Evolutionary conservation across 2,329 filamentous ascomycete genomes (phyloP), one percentile per base, ranked within the genome.

Genomic region (Graphilbum fragrans): DNA sequence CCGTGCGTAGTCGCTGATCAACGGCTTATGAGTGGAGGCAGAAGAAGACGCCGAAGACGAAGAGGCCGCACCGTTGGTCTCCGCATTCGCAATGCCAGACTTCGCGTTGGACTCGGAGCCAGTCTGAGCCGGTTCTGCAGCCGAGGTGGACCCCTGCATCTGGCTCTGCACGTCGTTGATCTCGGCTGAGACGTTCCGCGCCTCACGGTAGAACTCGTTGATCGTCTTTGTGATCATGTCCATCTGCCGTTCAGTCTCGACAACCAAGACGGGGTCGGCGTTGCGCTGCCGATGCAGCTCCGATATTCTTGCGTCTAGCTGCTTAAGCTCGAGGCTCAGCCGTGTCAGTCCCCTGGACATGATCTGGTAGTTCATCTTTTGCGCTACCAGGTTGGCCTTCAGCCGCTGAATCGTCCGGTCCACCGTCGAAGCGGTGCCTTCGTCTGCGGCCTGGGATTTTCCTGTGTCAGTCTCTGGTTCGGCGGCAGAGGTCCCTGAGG

Each of bases 1-100:
- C 25, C 73, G 67, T 33, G 75, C 57, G 52, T 81, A 82, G 16
- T 73, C 67, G 29, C 57, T 63, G 39, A 68, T 64, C 38, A 49
- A 46, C 12, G 41, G 46, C 16, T 42, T 25, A 4, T 34, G 41
- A 7, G 23, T 19, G n/a, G n/a, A n/a, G n/a, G n/a, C n/a, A n/a
- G n/a, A n/a, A n/a, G n/a, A n/a, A n/a, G n/a, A n/a, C n/a, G n/a
- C n/a, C n/a, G n/a, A n/a, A n/a, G n/a, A n/a, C n/a, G n/a, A n/a
- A n/a, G n/a, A n/a, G n/a, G n/a, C n/a, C n/a, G n/a, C n/a, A n/a
- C n/a, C n/a, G n/a, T n/a, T n/a, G n/a, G n/a, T n/a, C n/a, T n/a
- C n/a, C n/a, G n/a, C n/a, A n/a, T n/a, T n/a, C n/a, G n/a, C n/a
- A n/a, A n/a, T n/a, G n/a, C n/a, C n/a, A n/a, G n/a, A n/a, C n/a